Evolutionary conservation across 2,329 filamentous ascomycete genomes (phyloP), one percentile per base, ranked within the genome.

Genomic region (Blastomyces percursus): DNA sequence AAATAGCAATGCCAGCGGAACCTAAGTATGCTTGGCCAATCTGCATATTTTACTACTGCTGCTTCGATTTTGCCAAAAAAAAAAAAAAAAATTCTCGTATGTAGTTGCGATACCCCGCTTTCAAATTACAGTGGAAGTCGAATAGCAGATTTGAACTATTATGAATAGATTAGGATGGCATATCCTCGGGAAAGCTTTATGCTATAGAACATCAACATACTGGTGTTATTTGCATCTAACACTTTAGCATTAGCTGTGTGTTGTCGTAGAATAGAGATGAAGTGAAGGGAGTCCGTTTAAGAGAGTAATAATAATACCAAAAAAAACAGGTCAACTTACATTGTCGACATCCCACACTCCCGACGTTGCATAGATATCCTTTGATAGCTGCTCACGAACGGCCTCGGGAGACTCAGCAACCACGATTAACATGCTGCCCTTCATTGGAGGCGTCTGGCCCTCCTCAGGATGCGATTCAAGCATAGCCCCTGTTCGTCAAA

Each of bases 311-410:
- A 30, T 30, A 35, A 51, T 27, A 71, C 5, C 7, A 32, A 32
- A 5, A 32, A 32, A 5, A 71, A 68, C 14, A 11, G 14, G 73
- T 73, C 63, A 73, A 69, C 77, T 69, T 66, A 73, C 84, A 69
- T 88, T 88, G 44, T 86, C 82, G 63, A 88, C 71, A 78, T 96
- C 90, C 91, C 91, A 96, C 9, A 95, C 91, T 0, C 86, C 89
- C 52, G 75, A 80, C 64, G 77, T 81, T 11, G 81, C 79, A 76
- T 96, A 96, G 11, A 91, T 78, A 76, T 96, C 91, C 58, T 83
- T 80, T 73, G 82, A 83, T 56, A 96, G 73, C 60, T 82, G 71
- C 68, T 87, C 82, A 50, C 87, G 72, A 1, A 90, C 84, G 72
- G 91, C 87, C 66, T 91, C 87, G 69, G 82, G 84, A 9, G 81